These are phyloP conservation scores for Begonia peltatifolia DNA, from an alignment of 306 rosid genomes.

Conservation along the genomic window DNA sequence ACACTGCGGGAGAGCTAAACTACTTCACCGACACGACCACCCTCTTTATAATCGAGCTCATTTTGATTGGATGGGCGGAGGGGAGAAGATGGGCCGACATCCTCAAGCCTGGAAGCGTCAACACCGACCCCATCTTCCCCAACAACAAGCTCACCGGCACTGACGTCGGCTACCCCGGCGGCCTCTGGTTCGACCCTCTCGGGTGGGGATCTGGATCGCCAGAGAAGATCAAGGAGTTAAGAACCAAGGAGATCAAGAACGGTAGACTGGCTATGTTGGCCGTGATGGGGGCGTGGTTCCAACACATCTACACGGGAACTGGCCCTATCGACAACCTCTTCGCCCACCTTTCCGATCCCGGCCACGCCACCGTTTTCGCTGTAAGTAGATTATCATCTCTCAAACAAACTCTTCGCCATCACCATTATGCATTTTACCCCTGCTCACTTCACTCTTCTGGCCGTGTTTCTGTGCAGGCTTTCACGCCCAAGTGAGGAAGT, in stretches of 20 bases:
- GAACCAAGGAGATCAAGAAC: constrained; percentile 69
- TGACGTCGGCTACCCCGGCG: constrained; percentile 63
- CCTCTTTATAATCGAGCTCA: constrained; percentile 42
- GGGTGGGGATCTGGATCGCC: constrained; percentile 75
- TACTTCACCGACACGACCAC: constrained; percentile 72
- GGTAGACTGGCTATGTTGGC: constrained; percentile 74
- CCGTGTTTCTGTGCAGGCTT: constrained; percentile 33
- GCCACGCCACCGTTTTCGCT: constrained; percentile 58
- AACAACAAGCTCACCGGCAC: constrained; percentile 76
- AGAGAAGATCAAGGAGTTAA: constrained; percentile 52
- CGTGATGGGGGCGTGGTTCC: constrained; percentile 74
- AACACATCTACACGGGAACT: constrained; percentile 59
- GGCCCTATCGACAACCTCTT: constrained; percentile 78
- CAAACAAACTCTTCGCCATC: not conserved
- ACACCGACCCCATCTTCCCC: constrained; percentile 68
- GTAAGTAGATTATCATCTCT: constrained; percentile 16
- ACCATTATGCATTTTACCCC: no score
- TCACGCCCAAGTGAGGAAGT: constrained; percentile 46
- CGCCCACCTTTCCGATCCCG: constrained; percentile 73
- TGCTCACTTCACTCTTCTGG: not conserved
- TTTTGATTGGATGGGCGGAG: constrained; percentile 71
- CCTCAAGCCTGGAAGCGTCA: constrained; percentile 51
- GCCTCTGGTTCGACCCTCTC: constrained; percentile 64
- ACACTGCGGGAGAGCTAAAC: constrained; percentile 49
- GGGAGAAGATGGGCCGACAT: constrained; percentile 73